These are phyloP conservation scores for Colletotrichum sp. DNA, from an alignment of 2,329 filamentous ascomycete genomes.

Conservation along the genomic window DNA sequence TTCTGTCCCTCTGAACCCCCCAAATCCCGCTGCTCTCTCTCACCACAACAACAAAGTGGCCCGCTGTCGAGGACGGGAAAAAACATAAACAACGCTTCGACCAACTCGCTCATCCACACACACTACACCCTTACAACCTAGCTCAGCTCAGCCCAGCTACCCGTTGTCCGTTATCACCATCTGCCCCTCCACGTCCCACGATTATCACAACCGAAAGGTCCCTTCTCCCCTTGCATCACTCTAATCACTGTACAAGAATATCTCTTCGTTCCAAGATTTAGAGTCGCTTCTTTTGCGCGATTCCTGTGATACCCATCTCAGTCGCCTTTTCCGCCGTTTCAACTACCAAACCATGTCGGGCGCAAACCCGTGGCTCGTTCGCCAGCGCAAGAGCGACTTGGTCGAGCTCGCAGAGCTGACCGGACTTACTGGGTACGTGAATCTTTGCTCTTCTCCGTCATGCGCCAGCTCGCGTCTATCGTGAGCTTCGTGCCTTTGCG, in stretches of 20 bases:
- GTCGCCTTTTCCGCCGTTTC: not conserved
- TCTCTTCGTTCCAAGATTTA: not conserved
- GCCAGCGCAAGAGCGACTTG: constrained; percentile 83
- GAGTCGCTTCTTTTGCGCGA: constrained; percentile 14
- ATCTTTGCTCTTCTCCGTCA: not conserved
- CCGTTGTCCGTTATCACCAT: constrained; percentile 9
- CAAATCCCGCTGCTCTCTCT: not conserved
- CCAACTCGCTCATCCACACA: constrained; percentile 13
- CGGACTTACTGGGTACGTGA: constrained; percentile 74
- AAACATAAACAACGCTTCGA: constrained; percentile 39
- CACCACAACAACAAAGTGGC: constrained; percentile 6
- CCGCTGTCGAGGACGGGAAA: constrained; percentile 19
- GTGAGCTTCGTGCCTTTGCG: not conserved
- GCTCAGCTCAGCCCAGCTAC: constrained; percentile 12
- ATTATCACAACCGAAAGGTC: not conserved
- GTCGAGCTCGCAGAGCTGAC: constrained; percentile 74
- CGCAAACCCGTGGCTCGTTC: constrained; percentile 74
- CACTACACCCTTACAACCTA: constrained; percentile 12
- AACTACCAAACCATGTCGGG: constrained; percentile 56
- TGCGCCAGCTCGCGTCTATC: not conserved
- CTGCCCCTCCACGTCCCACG: constrained; percentile 15
- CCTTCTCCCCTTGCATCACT: not conserved
- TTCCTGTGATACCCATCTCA: constrained; percentile 5
- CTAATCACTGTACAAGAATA: not conserved
- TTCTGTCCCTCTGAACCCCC: not conserved